Evolutionary conservation across 2,329 filamentous ascomycete species (phyloP).

Genomic region (Alternaria brassicae): DNA sequence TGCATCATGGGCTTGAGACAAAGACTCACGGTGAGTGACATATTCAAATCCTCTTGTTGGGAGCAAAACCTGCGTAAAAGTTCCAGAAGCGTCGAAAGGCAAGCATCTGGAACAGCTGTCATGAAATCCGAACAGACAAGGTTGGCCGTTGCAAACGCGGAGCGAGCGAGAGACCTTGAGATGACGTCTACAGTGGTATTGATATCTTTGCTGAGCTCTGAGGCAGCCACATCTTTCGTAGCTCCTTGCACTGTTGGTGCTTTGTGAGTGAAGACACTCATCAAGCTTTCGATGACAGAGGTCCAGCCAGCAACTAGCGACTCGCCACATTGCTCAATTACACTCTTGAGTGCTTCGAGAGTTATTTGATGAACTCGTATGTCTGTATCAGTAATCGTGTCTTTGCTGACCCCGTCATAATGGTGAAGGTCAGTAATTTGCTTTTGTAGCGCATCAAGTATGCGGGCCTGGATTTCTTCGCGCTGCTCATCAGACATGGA

Average conservation of each 20-base stretch:
- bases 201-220: not conserved
- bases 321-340: constrained; percentile 90
- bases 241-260: not conserved
- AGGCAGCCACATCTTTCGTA: not conserved
- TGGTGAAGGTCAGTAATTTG: constrained; percentile 66
- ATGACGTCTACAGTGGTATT: constrained; percentile 44
- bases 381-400: constrained; percentile 69
- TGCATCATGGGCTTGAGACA: not conserved
- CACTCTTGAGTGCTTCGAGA: constrained; percentile 78
- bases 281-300: constrained; percentile 82
- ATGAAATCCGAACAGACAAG: constrained; percentile 96
- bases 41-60: constrained; percentile 91
- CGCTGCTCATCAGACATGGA: constrained; percentile 57
- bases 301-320: constrained; percentile 84
- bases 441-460: constrained; percentile 70
- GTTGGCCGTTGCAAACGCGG: constrained; percentile 87
- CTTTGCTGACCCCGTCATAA: constrained; percentile 58
- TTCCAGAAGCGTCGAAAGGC: constrained; percentile 82
- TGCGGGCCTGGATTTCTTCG: constrained; percentile 70
- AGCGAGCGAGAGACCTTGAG: constrained; percentile 79
- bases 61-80: constrained; percentile 88
- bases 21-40: constrained; percentile 78
- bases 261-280: constrained; percentile 70
- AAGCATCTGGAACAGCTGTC: constrained; percentile 69
- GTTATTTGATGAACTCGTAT: constrained; percentile 81